phyloP scores from a whole-genome alignment of 805 yeast genomes.

The Metschnikowia drakensbergensis region DNA sequence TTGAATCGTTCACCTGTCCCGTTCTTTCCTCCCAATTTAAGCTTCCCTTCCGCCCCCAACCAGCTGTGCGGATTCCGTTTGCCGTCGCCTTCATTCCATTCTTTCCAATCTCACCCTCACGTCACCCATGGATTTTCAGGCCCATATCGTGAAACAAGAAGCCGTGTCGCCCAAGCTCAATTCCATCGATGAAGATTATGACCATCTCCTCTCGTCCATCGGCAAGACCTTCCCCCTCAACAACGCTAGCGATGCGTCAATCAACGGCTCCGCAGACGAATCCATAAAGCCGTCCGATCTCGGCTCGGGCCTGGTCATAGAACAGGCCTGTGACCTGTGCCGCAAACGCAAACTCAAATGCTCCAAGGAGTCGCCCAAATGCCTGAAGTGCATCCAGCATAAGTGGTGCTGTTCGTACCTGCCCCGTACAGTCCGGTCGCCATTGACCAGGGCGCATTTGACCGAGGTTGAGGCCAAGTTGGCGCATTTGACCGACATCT shows the following conservation, averaged over 20 bases:
- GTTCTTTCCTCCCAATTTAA: not conserved
- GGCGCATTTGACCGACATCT: constrained; percentile 26
- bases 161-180: not conserved
- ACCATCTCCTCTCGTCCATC: not conserved
- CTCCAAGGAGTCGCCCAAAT: constrained; percentile 72
- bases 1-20: no score
- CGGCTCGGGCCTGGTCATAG: constrained; percentile 25
- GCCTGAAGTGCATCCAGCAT: constrained; percentile 69
- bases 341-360: constrained; percentile 76
- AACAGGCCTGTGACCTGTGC: constrained; percentile 79
- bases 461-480: constrained; percentile 64
- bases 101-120: not conserved
- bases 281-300: not conserved
- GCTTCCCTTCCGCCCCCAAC: not conserved
- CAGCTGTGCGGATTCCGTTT: not conserved
- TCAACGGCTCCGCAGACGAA: not conserved
- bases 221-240: not conserved
- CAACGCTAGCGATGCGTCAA: not conserved
- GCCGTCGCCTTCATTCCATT: not conserved
- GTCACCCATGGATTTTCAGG: not conserved
- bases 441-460: constrained; percentile 74
- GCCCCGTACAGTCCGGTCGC: constrained; percentile 74
- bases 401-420: constrained; percentile 74
- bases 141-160: constrained; percentile 2
- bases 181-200: not conserved